A percentile compares a stretch with the other conserved stretches of the same genome.
phyloP scores from a whole-genome alignment of 352 stramenopile species.

The Globisporangium middletonii region DNA sequence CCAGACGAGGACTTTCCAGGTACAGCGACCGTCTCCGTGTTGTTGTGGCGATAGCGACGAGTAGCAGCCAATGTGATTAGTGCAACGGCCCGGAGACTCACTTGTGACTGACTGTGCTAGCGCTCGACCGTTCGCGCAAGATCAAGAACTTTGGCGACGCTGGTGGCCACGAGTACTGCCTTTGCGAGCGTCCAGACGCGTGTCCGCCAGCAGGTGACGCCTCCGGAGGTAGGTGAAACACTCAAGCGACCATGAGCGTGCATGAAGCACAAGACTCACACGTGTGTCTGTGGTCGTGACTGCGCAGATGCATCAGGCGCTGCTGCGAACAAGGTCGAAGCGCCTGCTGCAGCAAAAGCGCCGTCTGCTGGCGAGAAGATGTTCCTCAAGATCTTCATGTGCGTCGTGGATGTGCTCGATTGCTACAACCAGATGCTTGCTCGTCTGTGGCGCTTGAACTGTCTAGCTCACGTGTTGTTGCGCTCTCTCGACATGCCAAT shows the following conservation, averaged over 20 bases:
- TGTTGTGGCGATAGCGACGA: too few species aligned
- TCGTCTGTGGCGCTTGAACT: too few species aligned
- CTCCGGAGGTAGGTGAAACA: conserved; percentile 21
- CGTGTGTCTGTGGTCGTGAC: background rate
- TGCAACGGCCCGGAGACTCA: background rate
- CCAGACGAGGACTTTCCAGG: conserved; percentile 86
- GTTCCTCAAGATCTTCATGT: conserved; percentile 89
- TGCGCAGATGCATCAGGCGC: conserved; percentile 14
- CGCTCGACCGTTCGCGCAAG: conserved; percentile 76
- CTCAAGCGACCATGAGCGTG: too few species aligned
- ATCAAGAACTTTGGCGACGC: conserved; percentile 91
- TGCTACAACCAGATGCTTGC: too few species aligned
- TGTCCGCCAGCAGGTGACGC: conserved; percentile 68
- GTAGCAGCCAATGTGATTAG: background rate
- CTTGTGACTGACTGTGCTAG: conserved; percentile 15
- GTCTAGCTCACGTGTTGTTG: background rate
- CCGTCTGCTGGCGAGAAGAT: conserved; percentile 59
- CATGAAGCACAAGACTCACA: background rate
- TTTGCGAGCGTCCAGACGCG: conserved; percentile 80
- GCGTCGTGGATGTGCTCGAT: conserved; percentile 1
- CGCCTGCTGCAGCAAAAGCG: conserved; percentile 34
- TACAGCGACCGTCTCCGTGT: conserved; percentile 6
- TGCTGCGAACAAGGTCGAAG: conserved; percentile 20
- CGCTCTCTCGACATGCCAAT: background rate
- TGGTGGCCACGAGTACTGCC: conserved; percentile 80